These are phyloP conservation scores for Pseudozyma thailandica DNA, from an alignment of 1,284 basidiomycete species.

Conservation along the genomic window DNA sequence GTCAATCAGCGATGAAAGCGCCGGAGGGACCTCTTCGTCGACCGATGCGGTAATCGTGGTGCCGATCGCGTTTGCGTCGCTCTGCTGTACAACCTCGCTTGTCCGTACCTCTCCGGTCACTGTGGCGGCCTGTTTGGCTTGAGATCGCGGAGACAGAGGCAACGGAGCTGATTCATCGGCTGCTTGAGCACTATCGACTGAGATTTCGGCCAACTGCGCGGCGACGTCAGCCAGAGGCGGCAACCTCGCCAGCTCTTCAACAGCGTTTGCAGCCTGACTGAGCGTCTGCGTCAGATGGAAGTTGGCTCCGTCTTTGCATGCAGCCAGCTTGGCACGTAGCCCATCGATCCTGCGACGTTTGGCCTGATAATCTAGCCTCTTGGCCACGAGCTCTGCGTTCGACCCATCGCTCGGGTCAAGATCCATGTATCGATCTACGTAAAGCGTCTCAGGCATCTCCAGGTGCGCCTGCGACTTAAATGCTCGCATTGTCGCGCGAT, in stretches of 20 bases:
- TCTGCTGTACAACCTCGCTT: neutral
- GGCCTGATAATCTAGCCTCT: conserved; percentile 72
- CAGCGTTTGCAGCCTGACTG: conserved; percentile 29
- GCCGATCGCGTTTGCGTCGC: neutral
- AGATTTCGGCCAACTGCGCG: conserved; percentile 26
- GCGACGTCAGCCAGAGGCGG: conserved; percentile 26
- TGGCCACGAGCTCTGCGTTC: conserved; percentile 72
- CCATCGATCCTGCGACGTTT: conserved; percentile 43
- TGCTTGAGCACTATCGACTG: conserved; percentile 4
- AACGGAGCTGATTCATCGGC: neutral
- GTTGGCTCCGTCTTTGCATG: conserved; percentile 38
- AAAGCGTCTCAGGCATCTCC: conserved; percentile 85
- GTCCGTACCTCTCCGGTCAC: neutral
- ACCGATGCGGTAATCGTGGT: neutral
- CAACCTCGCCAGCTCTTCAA: conserved; percentile 37
- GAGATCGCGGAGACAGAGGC: conserved; percentile 7
- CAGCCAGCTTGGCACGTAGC: conserved; percentile 28
- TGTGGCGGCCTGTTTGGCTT: conserved; percentile 12
- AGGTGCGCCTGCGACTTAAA: conserved; percentile 97
- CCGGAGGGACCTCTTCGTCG: conserved; percentile 3
- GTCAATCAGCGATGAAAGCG: conserved; percentile 27
- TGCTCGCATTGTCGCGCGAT: conserved; percentile 84
- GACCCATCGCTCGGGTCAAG: conserved; percentile 74
- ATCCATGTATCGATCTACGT: conserved; percentile 87
- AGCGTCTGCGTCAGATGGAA: conserved; percentile 38